phyloP scores from a whole-genome alignment of 2,329 filamentous ascomycete species.

The Lecanoromycetidae sp. region DNA sequence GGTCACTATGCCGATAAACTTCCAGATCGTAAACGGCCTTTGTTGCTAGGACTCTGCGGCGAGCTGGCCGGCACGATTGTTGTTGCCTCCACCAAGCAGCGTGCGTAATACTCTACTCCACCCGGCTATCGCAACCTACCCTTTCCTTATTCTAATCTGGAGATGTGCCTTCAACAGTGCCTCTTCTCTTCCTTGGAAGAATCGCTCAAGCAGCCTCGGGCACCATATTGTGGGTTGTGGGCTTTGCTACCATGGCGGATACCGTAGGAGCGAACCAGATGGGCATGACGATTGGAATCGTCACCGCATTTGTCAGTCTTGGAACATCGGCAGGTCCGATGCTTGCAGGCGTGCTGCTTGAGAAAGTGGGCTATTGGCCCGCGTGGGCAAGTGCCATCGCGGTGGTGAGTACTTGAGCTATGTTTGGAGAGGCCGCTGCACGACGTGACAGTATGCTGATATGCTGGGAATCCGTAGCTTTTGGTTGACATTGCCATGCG shows the following conservation, averaged over 20 bases:
- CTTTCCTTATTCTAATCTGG: neutral
- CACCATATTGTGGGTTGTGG: neutral
- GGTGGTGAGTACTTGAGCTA: neutral
- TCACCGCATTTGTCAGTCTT: neutral
- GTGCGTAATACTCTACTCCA: neutral
- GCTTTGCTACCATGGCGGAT: neutral
- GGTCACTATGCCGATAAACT: neutral
- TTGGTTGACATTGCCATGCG: no score
- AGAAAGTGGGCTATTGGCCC: neutral
- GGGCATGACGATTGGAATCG: neutral
- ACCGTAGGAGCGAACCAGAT: neutral
- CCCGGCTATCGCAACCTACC: neutral
- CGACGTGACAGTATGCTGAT: neutral
- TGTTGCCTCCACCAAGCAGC: neutral
- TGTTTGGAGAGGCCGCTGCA: neutral
- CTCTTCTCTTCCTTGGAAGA: neutral
- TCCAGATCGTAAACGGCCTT: neutral
- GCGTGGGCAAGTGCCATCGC: neutral
- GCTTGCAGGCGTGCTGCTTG: neutral
- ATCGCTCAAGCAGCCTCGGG: neutral
- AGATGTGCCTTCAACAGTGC: neutral
- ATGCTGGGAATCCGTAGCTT: no score
- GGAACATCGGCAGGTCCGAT: neutral
- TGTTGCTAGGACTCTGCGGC: neutral
- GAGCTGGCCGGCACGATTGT: neutral